Evolutionary conservation across 108 stramenopile species (phyloP).

Genomic region (Pseudonitzschia multiseries): DNA sequence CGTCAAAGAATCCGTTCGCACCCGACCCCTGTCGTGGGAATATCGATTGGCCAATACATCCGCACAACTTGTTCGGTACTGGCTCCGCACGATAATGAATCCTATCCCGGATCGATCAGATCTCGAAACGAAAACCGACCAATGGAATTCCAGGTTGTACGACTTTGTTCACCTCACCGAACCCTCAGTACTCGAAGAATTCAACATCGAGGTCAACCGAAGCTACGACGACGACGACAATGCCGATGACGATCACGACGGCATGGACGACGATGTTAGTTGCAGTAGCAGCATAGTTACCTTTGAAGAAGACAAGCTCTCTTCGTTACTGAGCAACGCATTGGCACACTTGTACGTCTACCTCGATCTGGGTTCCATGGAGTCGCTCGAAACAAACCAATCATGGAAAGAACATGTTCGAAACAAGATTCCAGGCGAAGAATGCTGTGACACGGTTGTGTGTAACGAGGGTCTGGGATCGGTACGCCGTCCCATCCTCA

Average conservation of each 20-base stretch:
- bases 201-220: background rate
- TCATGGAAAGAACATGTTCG: slow-evolving; percentile 5
- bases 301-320: slow-evolving; percentile 23
- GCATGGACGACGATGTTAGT: background rate
- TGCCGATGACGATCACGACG: background rate
- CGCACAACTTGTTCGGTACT: slow-evolving; percentile 32
- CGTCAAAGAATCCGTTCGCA: background rate
- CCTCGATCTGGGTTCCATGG: background rate
- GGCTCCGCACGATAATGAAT: slow-evolving; percentile 37
- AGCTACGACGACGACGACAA: background rate
- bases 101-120: slow-evolving; percentile 28
- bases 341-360: slow-evolving; percentile 16
- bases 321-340: slow-evolving; percentile 30
- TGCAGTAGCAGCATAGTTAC: slow-evolving; percentile 5
- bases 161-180: slow-evolving; percentile 20
- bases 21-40: slow-evolving; percentile 23
- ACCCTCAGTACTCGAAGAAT: background rate
- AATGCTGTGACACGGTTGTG: background rate
- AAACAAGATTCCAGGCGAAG: background rate
- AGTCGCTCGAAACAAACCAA: background rate
- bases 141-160: slow-evolving; percentile 29
- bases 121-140: background rate
- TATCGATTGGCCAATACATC: slow-evolving; percentile 25
- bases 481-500: background rate
- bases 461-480: slow-evolving; percentile 6